A percentile compares a stretch with the other conserved stretches of the same genome.
Conservation (phyloP, 257 asterid species). For the Pogostemon cablin region DNA sequence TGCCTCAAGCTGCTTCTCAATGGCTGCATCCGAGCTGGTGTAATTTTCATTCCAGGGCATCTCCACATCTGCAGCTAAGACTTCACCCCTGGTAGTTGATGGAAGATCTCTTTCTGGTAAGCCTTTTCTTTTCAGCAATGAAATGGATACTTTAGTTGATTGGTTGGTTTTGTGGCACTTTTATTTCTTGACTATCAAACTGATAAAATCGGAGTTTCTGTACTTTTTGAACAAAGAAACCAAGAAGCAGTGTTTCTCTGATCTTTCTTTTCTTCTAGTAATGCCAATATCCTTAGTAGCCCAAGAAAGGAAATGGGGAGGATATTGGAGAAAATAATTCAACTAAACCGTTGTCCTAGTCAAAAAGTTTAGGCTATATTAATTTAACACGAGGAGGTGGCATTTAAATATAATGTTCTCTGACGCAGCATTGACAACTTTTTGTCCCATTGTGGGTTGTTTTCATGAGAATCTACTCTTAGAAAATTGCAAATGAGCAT, state of each 20-base stretch:
- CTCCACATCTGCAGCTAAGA: neutral
- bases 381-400: neutral
- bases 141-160: neutral
- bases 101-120: neutral
- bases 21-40: neutral
- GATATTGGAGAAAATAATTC: neutral
- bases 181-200: neutral
- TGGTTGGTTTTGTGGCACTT: neutral
- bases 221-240: neutral
- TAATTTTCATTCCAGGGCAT: neutral
- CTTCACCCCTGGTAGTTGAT: neutral
- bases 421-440: neutral
- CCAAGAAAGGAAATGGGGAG: neutral
- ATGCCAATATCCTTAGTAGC: neutral
- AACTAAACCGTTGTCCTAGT: neutral
- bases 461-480: neutral
- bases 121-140: neutral
- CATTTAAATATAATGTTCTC: neutral
- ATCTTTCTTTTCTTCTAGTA: conserved; percentile 8
- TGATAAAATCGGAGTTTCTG: neutral
- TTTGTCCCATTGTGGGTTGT: neutral
- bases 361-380: conserved; percentile 8
- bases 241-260: conserved; percentile 5
- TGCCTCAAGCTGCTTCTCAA: conserved; percentile 38
- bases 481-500: neutral